phyloP scores from a whole-genome alignment of 495 filamentous ascomycete species.

The Trichoderma parareesei region DNA sequence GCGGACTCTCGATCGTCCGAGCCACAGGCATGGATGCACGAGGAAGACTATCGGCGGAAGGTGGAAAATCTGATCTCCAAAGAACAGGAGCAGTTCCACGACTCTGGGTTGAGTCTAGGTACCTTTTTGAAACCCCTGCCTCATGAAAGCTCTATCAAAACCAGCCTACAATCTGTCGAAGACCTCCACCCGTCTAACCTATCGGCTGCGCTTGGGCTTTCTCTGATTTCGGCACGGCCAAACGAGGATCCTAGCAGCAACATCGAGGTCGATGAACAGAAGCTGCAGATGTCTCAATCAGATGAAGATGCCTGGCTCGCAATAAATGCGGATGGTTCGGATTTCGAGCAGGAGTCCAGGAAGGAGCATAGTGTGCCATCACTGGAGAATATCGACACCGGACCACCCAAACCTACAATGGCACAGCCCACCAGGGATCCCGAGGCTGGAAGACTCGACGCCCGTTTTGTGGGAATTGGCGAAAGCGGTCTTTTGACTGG shows the following conservation, averaged over 20 bases:
- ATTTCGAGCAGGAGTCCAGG: background rate
- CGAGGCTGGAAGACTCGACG: background rate
- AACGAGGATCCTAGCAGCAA: conserved; percentile 23
- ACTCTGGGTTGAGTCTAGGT: conserved; percentile 48
- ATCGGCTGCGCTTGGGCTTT: conserved; percentile 36
- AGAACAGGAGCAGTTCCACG: conserved; percentile 48
- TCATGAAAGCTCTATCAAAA: conserved; percentile 55
- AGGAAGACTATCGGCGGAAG: conserved; percentile 68
- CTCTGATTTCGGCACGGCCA: conserved; percentile 18
- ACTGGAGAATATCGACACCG: background rate
- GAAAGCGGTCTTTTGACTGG: conserved; percentile 19
- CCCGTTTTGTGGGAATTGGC: conserved; percentile 17
- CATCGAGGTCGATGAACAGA: conserved; percentile 39
- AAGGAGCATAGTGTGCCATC: background rate
- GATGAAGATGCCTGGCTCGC: conserved; percentile 1
- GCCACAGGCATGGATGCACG: conserved; percentile 77
- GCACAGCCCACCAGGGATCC: background rate
- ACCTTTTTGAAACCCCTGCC: conserved; percentile 47
- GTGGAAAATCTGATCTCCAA: conserved; percentile 50
- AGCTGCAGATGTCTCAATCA: conserved; percentile 26
- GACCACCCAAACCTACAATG: background rate
- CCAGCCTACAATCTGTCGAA: conserved; percentile 70
- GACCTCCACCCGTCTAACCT: conserved; percentile 73
- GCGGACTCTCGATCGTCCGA: conserved; percentile 64
- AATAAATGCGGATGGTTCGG: background rate